Evolutionary conservation across 257 asterid species (phyloP), one percentile per base, ranked within the genome.

Genomic region (Echium plantagineum): DNA sequence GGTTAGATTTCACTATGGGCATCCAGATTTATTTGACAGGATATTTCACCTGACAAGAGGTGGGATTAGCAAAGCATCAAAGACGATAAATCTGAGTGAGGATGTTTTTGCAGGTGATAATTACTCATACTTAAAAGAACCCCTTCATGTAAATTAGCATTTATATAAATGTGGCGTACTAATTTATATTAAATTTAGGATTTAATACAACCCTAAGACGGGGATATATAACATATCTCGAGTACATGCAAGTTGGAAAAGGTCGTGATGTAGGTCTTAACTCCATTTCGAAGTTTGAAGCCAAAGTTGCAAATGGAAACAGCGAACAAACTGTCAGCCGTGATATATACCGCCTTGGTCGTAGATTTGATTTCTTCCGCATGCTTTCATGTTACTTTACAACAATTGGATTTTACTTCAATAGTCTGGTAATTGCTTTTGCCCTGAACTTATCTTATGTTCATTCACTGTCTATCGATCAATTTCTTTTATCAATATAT

Each of bases 1-100:
- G 89, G 98, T 91, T 6, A 75, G 98, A 67, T 91, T 91, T 77
- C 98, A 91, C 63, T 91, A 91, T 38, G 96, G 98, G n/a, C 98
- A 88, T 70, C 96, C 98, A 21, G 98, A 91, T 84, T 64, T 91
- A 61, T 91, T 91, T 63, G 98, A 88, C 69, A 72, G 98, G 67
- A 77, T 88, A 65, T 91, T 91, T 73, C 98, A 88, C 74, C 69
- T 91, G 74, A 91, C 96, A 24, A 79, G 96, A 79, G 98, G 98
- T 21, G 98, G 98, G 76, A 85, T 91, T 65, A 91, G 98, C 83
- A 91, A 91, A 80, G 96, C 98, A 62, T 91, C 98, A 55, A 88
- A 80, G 75, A 85, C 95, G 51, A 81, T 91, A 63, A 91, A 91
- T 67, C 74, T 91, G 72, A 91, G 96, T n/a, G 98, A 91, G 78